Evolutionary conservation across 495 filamentous ascomycete species (phyloP), one percentile per base, ranked within the genome.

Genomic region (Aspergillus saccharolyticus): DNA sequence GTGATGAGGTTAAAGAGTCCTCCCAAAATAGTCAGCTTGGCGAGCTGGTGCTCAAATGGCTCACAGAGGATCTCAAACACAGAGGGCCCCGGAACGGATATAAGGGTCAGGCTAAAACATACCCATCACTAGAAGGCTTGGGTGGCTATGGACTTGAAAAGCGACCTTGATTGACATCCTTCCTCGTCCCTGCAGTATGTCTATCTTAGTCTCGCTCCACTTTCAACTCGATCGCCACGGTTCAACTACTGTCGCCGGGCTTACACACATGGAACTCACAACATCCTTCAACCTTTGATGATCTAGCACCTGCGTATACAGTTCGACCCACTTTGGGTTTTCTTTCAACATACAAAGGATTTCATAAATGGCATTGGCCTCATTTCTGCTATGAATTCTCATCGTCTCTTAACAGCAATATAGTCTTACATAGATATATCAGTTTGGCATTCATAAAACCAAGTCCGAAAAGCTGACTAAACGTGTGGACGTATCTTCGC

Each of bases 91-190:
- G 94, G 65, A 79, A 83, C 63, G 78, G 71, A 16, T 68, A 78
- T 24, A 75, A 78, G 0, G 79, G 78, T 19, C 82, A 94, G 74
- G 89, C 83, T 2, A 85, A 83, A 74, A 84, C 87, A 12, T 96
- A 95, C 59, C 73, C 76, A 54, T 80, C 67, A 42, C 61, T 78
- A 12, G 81, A 84, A 4, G 90, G 88, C 0, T 75, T 87, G 52
- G 91, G 91, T 3, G 91, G 91, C 3, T 96, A 96, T 77, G 91
- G 91, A 4, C 69, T 82, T 43, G 89, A 94, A 80, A 84, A 83
- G 57, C 79, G 68, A 66, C 68, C 61, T 46, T 74, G 57, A 63
- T 43, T 19, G 8, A 19, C 6, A 28, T 47, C 30, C 43, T 51
- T 53, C 57, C 39, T 59, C 55, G 39, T 50, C 28, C 30, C 55